Base-by-base conservation (phyloP, 441 rosid species). In the Gossypium davidsonii region DNA sequence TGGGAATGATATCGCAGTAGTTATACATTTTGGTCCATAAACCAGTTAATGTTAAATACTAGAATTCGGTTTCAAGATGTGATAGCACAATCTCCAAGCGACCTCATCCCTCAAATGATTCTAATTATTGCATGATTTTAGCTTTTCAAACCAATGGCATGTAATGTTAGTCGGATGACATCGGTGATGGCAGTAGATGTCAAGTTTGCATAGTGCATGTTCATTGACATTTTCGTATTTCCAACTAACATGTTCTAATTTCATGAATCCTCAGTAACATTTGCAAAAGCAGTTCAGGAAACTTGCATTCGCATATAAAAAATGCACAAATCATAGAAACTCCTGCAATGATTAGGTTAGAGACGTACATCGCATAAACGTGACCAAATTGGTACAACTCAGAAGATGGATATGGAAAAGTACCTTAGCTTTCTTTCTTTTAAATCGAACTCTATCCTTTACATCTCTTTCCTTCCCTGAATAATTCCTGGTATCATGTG, bases 391-490 rank as follows among this genome's bases (percentile, higher is more conserved):
- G 51, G 10, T 44, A 52, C 37, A 28, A 25, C 9, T 4, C 21
- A 2, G 46, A 62, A 31, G 52, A 66, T 51, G 61, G 25, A 3
- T 63, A 39, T 1, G 3, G 31, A 21, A 25, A n/a, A 58, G 67
- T 10, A 73, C 69, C 98, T 91, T 95, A 8, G 95, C 93, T 81
- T 62, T 87, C 56, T 88, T 93, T 76, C 94, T 85, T 83, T 95
- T 93, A 76, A 91, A 91, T 68, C 85, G 93, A 76, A 89, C 87
- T 75, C 76, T 84, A 75, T 93, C 97, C 55, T 86, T 89, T 20
- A 80, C 75, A 70, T 67, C 78, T 42, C 81, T 68, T 28, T 68
- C 44, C 26, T 51, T 72, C 63, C 79, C 86, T 56, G 60, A 78
- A 39, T 72, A 70, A 53, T 51, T 70, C 74, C 80, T 80, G 58